phyloP scores from a whole-genome alignment of 2,329 filamentous ascomycete species.

The Myriangium duriaei region DNA sequence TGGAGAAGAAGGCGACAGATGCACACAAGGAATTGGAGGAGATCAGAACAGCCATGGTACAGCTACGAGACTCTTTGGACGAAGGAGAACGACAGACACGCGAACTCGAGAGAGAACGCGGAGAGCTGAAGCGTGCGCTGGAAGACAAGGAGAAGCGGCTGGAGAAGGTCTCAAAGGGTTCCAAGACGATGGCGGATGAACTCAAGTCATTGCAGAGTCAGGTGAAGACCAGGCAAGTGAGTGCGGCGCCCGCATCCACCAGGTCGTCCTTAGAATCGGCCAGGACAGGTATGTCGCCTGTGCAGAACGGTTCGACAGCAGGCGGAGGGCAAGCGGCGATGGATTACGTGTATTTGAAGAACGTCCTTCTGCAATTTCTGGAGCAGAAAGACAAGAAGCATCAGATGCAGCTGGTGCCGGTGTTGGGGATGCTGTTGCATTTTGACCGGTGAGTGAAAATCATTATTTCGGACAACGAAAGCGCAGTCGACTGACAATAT shows the following conservation, averaged over 20 bases:
- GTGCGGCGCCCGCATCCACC: constrained; percentile 34
- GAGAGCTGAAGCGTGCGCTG: constrained; percentile 59
- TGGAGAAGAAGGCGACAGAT: constrained; percentile 58
- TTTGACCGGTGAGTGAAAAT: constrained; percentile 55
- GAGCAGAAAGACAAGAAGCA: constrained; percentile 69
- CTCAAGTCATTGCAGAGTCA: constrained; percentile 36
- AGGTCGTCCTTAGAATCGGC: constrained; percentile 48
- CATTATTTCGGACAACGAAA: constrained; percentile 1
- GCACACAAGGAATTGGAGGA: constrained; percentile 63
- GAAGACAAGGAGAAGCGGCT: constrained; percentile 67
- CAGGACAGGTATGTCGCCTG: constrained; percentile 33
- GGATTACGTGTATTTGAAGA: constrained; percentile 64
- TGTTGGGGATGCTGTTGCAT: constrained; percentile 61
- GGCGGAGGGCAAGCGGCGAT: constrained; percentile 21
- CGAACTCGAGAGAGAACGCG: constrained; percentile 71
- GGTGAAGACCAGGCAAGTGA: constrained; percentile 27
- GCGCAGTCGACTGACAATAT: constrained; percentile 16
- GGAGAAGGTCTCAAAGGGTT: constrained; percentile 64
- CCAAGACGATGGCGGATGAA: constrained; percentile 49
- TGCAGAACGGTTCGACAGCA: constrained; percentile 21
- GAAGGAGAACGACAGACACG: constrained; percentile 74
- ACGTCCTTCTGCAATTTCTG: constrained; percentile 67
- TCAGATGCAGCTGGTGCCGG: constrained; percentile 63
- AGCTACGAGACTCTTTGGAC: constrained; percentile 69
- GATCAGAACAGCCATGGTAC: constrained; percentile 61